Evolutionary conservation across 805 yeast species (phyloP), one percentile per base, ranked within the genome.

Genomic region (Lipomyces sp.): DNA sequence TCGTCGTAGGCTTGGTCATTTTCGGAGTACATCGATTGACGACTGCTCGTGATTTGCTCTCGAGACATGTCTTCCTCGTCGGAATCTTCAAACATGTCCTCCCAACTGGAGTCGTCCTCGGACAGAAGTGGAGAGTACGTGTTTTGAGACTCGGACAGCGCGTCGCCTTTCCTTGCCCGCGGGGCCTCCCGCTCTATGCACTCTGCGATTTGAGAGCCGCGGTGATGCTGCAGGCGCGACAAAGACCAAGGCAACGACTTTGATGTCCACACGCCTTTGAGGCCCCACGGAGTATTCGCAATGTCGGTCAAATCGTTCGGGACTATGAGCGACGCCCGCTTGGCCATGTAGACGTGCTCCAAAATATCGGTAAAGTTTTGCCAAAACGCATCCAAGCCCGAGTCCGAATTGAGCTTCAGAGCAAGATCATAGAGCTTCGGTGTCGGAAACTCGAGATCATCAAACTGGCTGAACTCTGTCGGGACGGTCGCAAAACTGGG

Each of bases 291-390:
- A 21, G 62, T 61, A 49, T 62, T 64, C 16, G 53, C 48, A 8
- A 63, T 55, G 39, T 66, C 70, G 13, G 69, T 61, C 19, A 66
- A 55, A 48, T 66, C 70, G 23, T 58, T 54, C 2, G 70, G 70
- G 4, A 63, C 48, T 32, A 60, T 39, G 3, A 66, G 46, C n/a
- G 65, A 57, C 5, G 59, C 59, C 4, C 68, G 49, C 44, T 61
- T 54, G 21, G 68, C 69, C 26, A 58, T 60, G 40, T 60, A 66
- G 23, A 56, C 45, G n/a, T 49, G 43, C 34, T 56, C 60, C 13
- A 66, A 57, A 14, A 66, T 55, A 2, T 45, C 51, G 2, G 59
- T 52, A 14, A 65, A 39, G 26, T 61, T 63, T 37, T 43, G 44
- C 60, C 68, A 63, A 41, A 58, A 65, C 6, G 60, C 59, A n/a